phyloP scores from a whole-genome alignment of 2,329 filamentous ascomycete species.

The Lecanosticta acicola region DNA sequence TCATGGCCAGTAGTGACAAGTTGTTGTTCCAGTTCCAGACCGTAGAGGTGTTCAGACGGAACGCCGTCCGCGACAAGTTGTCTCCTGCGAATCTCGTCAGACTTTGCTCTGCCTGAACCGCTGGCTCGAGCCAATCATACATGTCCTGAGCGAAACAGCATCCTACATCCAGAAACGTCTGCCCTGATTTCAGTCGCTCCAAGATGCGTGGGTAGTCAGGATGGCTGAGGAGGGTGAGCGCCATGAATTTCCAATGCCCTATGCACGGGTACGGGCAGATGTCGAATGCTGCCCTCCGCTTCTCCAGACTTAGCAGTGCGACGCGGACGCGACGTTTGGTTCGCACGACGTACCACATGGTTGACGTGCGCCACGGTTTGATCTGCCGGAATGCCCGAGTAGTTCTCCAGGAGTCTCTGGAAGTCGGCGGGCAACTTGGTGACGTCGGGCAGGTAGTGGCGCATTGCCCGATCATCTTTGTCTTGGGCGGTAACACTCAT shows the following conservation, averaged over 20 bases:
- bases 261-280: conserved; percentile 23
- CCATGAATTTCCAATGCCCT: conserved; percentile 18
- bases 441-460: too few relatives aligned
- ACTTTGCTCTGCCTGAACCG: too few relatives aligned
- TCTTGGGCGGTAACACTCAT: too few relatives aligned
- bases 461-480: too few relatives aligned
- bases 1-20: conserved; percentile 37
- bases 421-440: too few relatives aligned
- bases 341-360: conserved; percentile 1
- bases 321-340: too few relatives aligned
- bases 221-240: conserved; percentile 20
- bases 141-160: conserved; percentile 40
- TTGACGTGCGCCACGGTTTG: not conserved
- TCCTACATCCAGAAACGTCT: conserved; percentile 37
- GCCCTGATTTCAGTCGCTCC: conserved; percentile 27
- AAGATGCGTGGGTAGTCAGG: conserved; percentile 26
- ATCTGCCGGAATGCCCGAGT: conserved; percentile 1
- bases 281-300: too few relatives aligned
- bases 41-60: conserved; percentile 28
- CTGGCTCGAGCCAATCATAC: too few relatives aligned
- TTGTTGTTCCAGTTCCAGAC: conserved; percentile 31
- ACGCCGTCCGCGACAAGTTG: conserved; percentile 36
- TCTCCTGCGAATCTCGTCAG: too few relatives aligned
- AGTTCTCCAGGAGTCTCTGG: not conserved
- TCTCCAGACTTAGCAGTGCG: conserved; percentile 17